phyloP scores from a whole-genome alignment of 2,329 filamentous ascomycete genomes.

The Cladosporium cucumerinum region DNA sequence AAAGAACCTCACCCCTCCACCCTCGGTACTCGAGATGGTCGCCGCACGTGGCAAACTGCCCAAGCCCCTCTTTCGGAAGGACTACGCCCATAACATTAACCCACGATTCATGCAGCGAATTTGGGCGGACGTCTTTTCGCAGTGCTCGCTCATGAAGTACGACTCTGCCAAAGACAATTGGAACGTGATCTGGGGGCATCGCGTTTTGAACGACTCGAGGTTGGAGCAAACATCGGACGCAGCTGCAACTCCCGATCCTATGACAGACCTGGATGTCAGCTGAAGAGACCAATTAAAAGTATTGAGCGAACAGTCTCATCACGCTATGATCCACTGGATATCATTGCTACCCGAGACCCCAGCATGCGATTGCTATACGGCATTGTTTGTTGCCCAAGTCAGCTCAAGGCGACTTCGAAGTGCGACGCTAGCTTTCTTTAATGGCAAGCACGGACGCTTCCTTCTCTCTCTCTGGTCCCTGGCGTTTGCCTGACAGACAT shows the following conservation, averaged over 20 bases:
- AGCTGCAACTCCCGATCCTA: neutral
- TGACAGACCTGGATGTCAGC: neutral
- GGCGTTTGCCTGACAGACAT: neutral
- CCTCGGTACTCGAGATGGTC: slow-evolving; percentile 26
- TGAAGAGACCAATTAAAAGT: neutral
- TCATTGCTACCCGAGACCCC: neutral
- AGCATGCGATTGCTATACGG: neutral
- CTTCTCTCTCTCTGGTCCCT: neutral
- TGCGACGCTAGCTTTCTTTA: neutral
- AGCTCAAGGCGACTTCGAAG: neutral
- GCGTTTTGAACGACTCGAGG: slow-evolving; percentile 13
- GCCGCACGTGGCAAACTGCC: slow-evolving; percentile 19
- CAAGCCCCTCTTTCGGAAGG: slow-evolving; percentile 18
- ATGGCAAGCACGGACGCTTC: neutral
- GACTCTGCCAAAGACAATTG: slow-evolving; percentile 32
- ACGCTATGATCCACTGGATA: neutral
- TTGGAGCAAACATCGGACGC: neutral
- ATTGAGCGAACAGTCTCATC: neutral
- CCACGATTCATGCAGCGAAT: slow-evolving; percentile 45
- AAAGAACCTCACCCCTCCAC: neutral
- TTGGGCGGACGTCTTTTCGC: slow-evolving; percentile 41
- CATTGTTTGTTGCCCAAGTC: neutral
- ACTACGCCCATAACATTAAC: slow-evolving; percentile 37
- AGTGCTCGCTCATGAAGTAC: slow-evolving; percentile 43
- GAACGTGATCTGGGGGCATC: slow-evolving; percentile 35